Conservation (phyloP, 805 yeast species). For the Dipodascopsis tothii region DNA sequence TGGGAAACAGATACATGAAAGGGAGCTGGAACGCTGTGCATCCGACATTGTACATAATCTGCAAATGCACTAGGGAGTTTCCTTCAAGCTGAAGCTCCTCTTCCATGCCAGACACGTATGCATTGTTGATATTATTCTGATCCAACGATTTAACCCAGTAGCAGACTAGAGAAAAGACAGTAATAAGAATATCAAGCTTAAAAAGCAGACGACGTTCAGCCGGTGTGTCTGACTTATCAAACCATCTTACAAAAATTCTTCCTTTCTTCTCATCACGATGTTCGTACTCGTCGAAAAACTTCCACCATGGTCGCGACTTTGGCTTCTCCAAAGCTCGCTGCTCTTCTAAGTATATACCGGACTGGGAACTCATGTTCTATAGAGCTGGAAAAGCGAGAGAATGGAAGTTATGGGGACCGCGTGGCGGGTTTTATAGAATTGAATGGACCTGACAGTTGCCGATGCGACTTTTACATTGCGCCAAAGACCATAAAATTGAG, state of each 20-base stretch:
- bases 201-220: conserved; percentile 41
- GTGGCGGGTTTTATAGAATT: too few relatives aligned
- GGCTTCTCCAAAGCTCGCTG: not conserved
- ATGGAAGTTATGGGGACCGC: too few relatives aligned
- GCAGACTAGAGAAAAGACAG: conserved; percentile 50
- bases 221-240: conserved; percentile 42
- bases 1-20: conserved; percentile 49
- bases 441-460: too few relatives aligned
- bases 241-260: conserved; percentile 39
- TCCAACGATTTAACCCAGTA: conserved; percentile 67
- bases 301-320: conserved; percentile 16
- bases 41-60: conserved; percentile 53
- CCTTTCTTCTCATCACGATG: conserved; percentile 10
- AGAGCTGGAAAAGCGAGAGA: too few relatives aligned
- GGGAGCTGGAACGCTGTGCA: conserved; percentile 56
- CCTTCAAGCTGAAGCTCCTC: conserved; percentile 51
- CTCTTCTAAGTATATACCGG: too few relatives aligned
- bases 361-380: too few relatives aligned
- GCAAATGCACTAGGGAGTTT: conserved; percentile 53
- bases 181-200: conserved; percentile 50
- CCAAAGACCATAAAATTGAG: too few relatives aligned
- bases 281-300: conserved; percentile 21
- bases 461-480: too few relatives aligned
- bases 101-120: conserved; percentile 58
- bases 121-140: conserved; percentile 52